Base-by-base conservation (phyloP, 257 asterid species). In the Rhazya stricta region DNA sequence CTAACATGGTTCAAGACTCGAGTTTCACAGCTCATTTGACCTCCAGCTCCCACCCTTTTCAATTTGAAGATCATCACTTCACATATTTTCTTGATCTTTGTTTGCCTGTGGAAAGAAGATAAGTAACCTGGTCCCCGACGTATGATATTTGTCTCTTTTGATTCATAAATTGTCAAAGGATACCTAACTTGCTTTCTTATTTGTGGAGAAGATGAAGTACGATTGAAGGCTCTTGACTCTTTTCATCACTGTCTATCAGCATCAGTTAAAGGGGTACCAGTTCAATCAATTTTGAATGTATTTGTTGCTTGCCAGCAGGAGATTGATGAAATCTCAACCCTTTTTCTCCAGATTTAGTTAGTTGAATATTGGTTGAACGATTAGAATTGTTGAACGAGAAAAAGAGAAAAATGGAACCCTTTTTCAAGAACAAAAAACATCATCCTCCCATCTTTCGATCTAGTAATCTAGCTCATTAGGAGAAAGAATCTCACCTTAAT, bases 341-440 rank as follows among this genome's bases (percentile, higher is more conserved):
- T 18, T 29, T 27, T 46, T 30, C 42, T 72, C 62, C 46, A 50
- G 73, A 73, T 43, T 23, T 39, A 45, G 32, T 76, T 69, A 11
- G 69, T 67, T 74, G 74, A 72, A 66, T 18, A 67, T 48, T 58
- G 54, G 81, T 61, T 74, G 79, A 34, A 50, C 54, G 53, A 68
- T 80, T 78, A 76, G 71, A 75, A 73, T n/a, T 43, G 23, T 37
- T 25, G 39, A 50, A 45, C 25, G 46, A 21, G 77, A 56, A 23
- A 62, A 12, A 5, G 3, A n/a, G 32, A 68, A 34, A 68, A 25
- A 6, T 8, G 27, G 30, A 36, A 45, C 71, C 21, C 39, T 45
- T 29, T 36, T 76, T 76, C 34, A 54, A 67, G 45, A 37, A 37
- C n/a, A 37, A 21, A 32, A 9, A 21, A 34, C 9, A 16, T 5